Evolutionary conservation across 805 yeast genomes (phyloP).

Genomic region (Grigorovia transvaalensis): DNA sequence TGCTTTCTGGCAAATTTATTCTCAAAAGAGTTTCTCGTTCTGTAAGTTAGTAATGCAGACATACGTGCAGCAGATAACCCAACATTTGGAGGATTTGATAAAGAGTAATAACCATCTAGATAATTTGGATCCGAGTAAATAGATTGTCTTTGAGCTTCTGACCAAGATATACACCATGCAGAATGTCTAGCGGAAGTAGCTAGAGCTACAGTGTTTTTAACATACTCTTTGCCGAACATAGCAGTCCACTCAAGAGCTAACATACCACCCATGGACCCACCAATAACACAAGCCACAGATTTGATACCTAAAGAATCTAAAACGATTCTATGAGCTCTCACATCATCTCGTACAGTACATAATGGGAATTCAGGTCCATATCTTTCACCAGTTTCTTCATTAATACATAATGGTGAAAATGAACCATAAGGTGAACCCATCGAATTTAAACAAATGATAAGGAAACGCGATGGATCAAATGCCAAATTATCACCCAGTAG

Average conservation of each 20-base stretch:
- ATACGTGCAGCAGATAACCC: conserved; percentile 96
- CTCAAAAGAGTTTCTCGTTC: conserved; percentile 89
- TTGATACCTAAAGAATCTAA: conserved; percentile 74
- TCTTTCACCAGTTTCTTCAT: conserved; percentile 60
- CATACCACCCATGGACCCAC: conserved; percentile 99
- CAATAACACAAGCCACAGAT: conserved; percentile 74
- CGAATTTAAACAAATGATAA: conserved; percentile 82
- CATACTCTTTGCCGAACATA: conserved; percentile 55
- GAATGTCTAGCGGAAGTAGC: conserved; percentile 93
- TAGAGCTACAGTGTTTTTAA: conserved; percentile 61
- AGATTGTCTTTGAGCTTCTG: conserved; percentile 94
- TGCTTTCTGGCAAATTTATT: conserved; percentile 78
- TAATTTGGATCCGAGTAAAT: conserved; percentile 93
- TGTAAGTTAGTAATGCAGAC: conserved; percentile 88
- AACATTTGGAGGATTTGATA: conserved; percentile 67
- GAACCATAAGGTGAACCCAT: conserved; percentile 95
- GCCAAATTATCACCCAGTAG: conserved; percentile 71
- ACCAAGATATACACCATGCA: conserved; percentile 99
- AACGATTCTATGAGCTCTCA: conserved; percentile 62
- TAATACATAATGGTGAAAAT: conserved; percentile 79
- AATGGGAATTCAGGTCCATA: conserved; percentile 95
- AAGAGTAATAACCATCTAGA: conserved; percentile 75
- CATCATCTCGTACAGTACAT: conserved; percentile 90
- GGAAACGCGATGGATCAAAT: conserved; percentile 81
- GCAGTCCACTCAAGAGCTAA: conserved; percentile 74